Evolutionary conservation across 768 basidiomycete genomes (phyloP).

Genomic region (Neoboletus magnificus): DNA sequence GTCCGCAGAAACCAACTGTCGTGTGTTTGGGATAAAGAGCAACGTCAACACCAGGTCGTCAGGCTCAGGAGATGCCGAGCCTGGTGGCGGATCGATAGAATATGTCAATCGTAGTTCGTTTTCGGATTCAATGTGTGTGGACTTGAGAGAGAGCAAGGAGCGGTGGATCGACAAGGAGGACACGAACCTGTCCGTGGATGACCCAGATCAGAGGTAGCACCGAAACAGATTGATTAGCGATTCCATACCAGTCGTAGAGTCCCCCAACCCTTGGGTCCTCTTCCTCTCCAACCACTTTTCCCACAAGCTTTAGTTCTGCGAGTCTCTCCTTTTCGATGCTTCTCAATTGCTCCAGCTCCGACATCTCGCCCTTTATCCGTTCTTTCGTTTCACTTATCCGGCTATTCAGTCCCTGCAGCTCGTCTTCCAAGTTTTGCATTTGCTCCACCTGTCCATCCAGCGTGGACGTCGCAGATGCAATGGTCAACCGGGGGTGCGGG

Average conservation of each 20-base stretch:
- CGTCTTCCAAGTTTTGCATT: slow-evolving; percentile 74
- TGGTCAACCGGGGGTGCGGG: slow-evolving; percentile 76
- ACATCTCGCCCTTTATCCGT: slow-evolving; percentile 52
- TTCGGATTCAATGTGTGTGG: slow-evolving; percentile 59
- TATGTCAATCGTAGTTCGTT: slow-evolving; percentile 79
- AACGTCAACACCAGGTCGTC: slow-evolving; percentile 50
- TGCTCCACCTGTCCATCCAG: slow-evolving; percentile 73
- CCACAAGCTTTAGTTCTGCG: slow-evolving; percentile 51
- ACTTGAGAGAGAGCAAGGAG: slow-evolving; percentile 55
- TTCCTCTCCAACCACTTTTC: slow-evolving; percentile 48
- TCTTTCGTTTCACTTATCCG: slow-evolving; percentile 55
- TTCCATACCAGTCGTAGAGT: slow-evolving; percentile 65
- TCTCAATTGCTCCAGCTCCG: slow-evolving; percentile 57
- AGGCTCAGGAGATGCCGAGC: slow-evolving; percentile 22
- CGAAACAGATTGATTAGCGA: not conserved
- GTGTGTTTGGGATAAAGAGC: slow-evolving; percentile 68
- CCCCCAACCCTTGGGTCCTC: slow-evolving; percentile 63
- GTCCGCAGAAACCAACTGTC: slow-evolving; percentile 58
- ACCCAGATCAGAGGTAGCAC: not conserved
- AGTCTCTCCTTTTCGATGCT: slow-evolving; percentile 65
- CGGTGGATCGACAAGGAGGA: slow-evolving; percentile 65
- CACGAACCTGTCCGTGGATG: slow-evolving; percentile 54
- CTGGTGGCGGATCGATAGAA: slow-evolving; percentile 35
- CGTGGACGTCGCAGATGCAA: slow-evolving; percentile 67
- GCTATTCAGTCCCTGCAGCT: slow-evolving; percentile 52